Evolutionary conservation across 2,329 filamentous ascomycete species (phyloP), one percentile per base, ranked within the genome.

Genomic region (Metarhizium sp.): DNA sequence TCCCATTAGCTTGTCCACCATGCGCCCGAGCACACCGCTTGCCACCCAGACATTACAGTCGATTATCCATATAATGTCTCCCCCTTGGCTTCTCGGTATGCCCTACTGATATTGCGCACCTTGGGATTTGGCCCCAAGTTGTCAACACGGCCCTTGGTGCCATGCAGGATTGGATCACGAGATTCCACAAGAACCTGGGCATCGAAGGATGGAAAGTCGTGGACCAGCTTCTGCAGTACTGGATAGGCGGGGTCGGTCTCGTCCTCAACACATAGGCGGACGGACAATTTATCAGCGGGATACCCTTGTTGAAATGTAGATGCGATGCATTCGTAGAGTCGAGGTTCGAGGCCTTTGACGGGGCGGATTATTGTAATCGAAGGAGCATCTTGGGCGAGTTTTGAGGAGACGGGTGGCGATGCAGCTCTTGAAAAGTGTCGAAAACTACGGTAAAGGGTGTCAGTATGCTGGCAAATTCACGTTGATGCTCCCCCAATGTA

Each of bases 21-120:
- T 94, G 55, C 92, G 83, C 0, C 88, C 90, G 50, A 88, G 84
- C 0, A 90, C 89, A 11, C 88, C 88, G 47, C 77, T 83, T 6
- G 84, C 84, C 40, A 96, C 80, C 94, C 95, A 99, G 52, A 99
- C 85, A 66, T 99, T 99, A 74, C 92, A 96, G 72, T 99, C 94
- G 20, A 95, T 81, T 52, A 96, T 86, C 94, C 94, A 99, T 25
- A 99, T 78, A 30, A 97, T 79, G 66, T 96, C 91, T 1, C 88
- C 87, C 25, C 25, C 60, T 86, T 86, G 2, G 91, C 90, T 66
- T 97, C 92, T 32, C 91, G 78, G 67, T 96, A 99, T 2, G 90
- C 92, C 47, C 90, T 82, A 68, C 92, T 96, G 78, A 97, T 90
- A 69, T 99, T 99, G 52, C 94, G 80, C 63, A 99, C 95, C 75